A percentile compares a stretch with the other conserved stretches of the same genome.
These are phyloP conservation scores for Irpex lacteus DNA, from an alignment of 1,284 basidiomycete genomes.

Conservation along the genomic window DNA sequence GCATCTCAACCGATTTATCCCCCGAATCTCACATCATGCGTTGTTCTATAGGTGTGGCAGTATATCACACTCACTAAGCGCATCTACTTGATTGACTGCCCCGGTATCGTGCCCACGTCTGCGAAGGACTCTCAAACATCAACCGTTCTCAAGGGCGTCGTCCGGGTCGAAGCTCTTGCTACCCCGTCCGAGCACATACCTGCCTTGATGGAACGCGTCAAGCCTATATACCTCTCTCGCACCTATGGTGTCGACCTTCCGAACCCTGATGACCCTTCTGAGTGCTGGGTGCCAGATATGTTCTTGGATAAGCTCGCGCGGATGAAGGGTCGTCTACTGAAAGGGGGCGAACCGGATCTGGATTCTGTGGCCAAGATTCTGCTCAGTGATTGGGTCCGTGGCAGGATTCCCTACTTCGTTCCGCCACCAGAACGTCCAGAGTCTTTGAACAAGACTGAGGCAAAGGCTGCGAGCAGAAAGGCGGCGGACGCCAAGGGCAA, in stretches of 20 bases:
- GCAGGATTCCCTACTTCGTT: conserved; percentile 90
- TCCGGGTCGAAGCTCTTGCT: conserved; percentile 93
- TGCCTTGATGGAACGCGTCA: conserved; percentile 83
- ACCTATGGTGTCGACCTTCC: conserved; percentile 83
- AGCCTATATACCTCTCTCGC: conserved; percentile 89
- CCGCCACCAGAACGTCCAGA: conserved; percentile 73
- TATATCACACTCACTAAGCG: conserved; percentile 95
- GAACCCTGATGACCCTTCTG: conserved; percentile 46
- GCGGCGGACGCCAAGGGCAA: conserved; percentile 34
- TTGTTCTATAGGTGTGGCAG: conserved; percentile 82
- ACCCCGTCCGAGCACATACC: conserved; percentile 95
- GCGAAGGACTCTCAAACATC: conserved; percentile 88
- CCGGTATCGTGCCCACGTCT: conserved; percentile 95
- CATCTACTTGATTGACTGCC: conserved; percentile 99
- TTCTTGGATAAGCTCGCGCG: conserved; percentile 86
- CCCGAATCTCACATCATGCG: conserved; percentile 10
- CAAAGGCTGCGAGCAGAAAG: conserved; percentile 50
- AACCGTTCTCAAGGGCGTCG: conserved; percentile 95
- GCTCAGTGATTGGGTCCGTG: conserved; percentile 96
- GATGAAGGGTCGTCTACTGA: conserved; percentile 89
- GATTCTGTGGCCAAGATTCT: conserved; percentile 95
- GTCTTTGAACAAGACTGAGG: conserved; percentile 64
- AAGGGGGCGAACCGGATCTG: conserved; percentile 92
- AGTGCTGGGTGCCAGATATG: conserved; percentile 71
- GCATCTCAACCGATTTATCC: background rate